These are phyloP conservation scores for Stropharia rugosoannulata DNA, from an alignment of 768 basidiomycete species.

Conservation along the genomic window DNA sequence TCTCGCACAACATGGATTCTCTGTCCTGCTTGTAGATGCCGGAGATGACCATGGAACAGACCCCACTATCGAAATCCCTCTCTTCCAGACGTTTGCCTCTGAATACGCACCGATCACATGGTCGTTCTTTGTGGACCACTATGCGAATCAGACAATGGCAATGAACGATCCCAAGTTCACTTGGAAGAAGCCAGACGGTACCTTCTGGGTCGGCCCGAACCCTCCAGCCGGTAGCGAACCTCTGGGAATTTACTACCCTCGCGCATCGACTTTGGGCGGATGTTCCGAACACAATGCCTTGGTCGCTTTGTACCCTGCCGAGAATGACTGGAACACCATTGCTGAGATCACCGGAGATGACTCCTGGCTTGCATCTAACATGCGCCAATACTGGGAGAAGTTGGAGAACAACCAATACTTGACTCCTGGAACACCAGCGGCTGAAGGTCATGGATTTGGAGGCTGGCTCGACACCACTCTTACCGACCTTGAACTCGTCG, in stretches of 20 bases:
- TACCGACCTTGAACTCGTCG: background rate
- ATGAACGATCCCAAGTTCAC: conserved; percentile 8
- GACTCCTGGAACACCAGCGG: background rate
- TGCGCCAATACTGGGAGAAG: conserved; percentile 7
- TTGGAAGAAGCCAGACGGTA: conserved; percentile 3
- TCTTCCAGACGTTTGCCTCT: conserved; percentile 3
- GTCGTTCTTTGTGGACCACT: conserved; percentile 9
- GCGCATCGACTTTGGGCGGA: conserved; percentile 8
- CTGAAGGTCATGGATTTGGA: conserved; percentile 4
- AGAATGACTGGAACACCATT: conserved; percentile 10
- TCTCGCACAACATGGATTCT: conserved; percentile 8
- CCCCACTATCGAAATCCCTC: conserved; percentile 1
- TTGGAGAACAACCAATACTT: conserved; percentile 9
- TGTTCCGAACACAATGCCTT: conserved; percentile 11
- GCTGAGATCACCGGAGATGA: conserved; percentile 4
- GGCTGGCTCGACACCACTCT: conserved; percentile 8
- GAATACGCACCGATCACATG: conserved; percentile 9
- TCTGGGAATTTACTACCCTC: conserved; percentile 7
- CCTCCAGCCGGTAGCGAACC: conserved; percentile 7
- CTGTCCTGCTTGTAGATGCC: conserved; percentile 7
- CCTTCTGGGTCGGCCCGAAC: conserved; percentile 8
- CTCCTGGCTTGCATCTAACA: conserved; percentile 6
- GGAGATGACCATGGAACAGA: conserved; percentile 9
- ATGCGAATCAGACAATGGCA: background rate
- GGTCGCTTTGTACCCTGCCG: conserved; percentile 7